Conservation (phyloP, 2,329 filamentous ascomycete genomes). For the Trichoderma atrobrunneum region DNA sequence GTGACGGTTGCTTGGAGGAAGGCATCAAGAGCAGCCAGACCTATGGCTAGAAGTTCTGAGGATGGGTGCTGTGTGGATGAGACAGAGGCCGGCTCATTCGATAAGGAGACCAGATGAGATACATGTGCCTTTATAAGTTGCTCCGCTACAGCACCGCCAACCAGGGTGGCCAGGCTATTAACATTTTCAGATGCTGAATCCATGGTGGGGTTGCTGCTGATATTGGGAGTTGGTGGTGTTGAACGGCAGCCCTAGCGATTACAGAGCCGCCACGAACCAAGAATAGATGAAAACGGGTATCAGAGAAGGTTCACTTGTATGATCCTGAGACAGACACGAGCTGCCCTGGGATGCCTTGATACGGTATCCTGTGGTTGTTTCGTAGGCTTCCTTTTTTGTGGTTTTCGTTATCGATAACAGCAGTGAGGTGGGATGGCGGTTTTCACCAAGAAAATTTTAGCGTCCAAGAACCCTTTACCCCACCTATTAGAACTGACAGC, state of each 20-base stretch:
- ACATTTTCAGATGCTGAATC: not conserved
- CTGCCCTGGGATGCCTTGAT: not conserved
- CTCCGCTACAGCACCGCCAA: conserved; percentile 13
- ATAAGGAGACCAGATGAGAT: not conserved
- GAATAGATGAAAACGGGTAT: not conserved
- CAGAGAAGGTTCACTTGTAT: not conserved
- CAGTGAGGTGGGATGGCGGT: not conserved
- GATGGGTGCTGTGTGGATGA: not conserved
- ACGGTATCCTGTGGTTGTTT: not conserved
- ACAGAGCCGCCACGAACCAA: not conserved
- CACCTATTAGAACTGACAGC: not conserved
- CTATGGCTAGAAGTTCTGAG: conserved; percentile 28
- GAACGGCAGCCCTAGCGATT: not conserved
- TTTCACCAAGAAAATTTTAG: conserved; percentile 6
- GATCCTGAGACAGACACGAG: not conserved
- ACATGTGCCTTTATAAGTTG: conserved; percentile 17
- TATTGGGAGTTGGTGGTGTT: not conserved
- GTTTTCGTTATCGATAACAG: conserved; percentile 10
- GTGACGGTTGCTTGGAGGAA: conserved; percentile 89
- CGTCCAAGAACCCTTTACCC: not conserved
- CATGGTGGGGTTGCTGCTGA: conserved; percentile 14
- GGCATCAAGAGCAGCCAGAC: conserved; percentile 55
- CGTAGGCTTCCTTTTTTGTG: not conserved
- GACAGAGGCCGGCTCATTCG: not conserved
- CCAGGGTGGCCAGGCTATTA: conserved; percentile 9